phyloP scores from a whole-genome alignment of 2,329 filamentous ascomycete genomes.

The Bipolaris cookei region DNA sequence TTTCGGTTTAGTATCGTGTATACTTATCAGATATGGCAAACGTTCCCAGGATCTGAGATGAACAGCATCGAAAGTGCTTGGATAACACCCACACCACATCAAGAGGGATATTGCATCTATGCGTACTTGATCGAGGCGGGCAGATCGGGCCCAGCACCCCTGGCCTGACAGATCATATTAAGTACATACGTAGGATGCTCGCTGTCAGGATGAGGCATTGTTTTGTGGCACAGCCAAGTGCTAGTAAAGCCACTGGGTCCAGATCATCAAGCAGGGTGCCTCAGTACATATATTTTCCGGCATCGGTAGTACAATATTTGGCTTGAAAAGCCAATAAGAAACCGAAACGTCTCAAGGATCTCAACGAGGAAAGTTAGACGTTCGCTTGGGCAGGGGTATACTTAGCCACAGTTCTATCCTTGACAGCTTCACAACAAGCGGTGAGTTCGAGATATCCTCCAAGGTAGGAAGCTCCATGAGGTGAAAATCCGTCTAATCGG shows the following conservation, averaged over 20 bases:
- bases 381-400: neutral
- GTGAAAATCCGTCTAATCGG: neutral
- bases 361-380: neutral
- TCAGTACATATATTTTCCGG: neutral
- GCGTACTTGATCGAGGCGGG: neutral
- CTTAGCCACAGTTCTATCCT: neutral
- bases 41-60: neutral
- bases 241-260: neutral
- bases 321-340: neutral
- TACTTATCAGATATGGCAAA: constrained; percentile 4
- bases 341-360: neutral
- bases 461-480: neutral
- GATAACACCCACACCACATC: neutral
- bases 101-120: neutral
- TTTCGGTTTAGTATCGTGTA: neutral
- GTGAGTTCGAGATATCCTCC: neutral
- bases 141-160: neutral
- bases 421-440: neutral
- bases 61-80: neutral
- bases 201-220: neutral
- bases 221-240: neutral
- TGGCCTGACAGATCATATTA: neutral
- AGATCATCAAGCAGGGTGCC: neutral
- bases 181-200: too few relatives aligned
- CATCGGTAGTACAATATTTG: neutral